A percentile compares a stretch with the other conserved stretches of the same genome.
Evolutionary conservation across 208 protist species (phyloP).

Genomic region (Acanthamoeba rhysodes): DNA sequence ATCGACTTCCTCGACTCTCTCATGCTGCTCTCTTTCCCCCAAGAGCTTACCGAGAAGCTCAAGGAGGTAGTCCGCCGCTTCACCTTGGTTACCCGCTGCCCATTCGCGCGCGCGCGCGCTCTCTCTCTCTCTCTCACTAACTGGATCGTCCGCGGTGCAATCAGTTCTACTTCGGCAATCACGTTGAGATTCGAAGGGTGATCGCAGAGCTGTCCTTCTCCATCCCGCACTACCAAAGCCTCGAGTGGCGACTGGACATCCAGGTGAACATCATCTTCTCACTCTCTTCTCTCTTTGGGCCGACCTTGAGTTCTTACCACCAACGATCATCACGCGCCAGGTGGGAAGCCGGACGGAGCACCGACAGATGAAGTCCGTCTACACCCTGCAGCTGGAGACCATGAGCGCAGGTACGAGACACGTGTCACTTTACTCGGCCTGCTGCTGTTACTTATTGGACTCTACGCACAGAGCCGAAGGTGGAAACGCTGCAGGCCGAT

Average conservation of each 20-base stretch:
- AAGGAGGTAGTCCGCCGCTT: conserved; percentile 57
- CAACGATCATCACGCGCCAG: not conserved
- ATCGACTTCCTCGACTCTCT: conserved; percentile 69
- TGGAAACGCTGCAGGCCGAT: conserved; percentile 63
- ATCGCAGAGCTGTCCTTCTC: conserved; percentile 71
- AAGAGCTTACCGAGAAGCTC: conserved; percentile 54
- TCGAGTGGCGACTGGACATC: conserved; percentile 72
- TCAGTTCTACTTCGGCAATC: conserved; percentile 61
- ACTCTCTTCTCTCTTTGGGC: not conserved
- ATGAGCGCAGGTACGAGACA: not conserved
- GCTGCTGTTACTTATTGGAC: not conserved
- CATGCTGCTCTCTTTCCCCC: conserved; percentile 63
- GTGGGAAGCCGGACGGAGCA: conserved; percentile 65
- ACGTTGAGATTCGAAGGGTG: conserved; percentile 60
- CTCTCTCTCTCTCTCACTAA: not conserved
- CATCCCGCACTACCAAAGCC: conserved; percentile 62
- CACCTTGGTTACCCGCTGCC: not conserved
- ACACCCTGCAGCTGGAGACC: conserved; percentile 57
- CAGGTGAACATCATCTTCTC: conserved; percentile 3
- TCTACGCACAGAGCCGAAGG: conserved; percentile 14
- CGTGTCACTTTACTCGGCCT: not conserved
- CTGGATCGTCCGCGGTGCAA: not conserved
- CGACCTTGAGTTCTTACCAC: not conserved
- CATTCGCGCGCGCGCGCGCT: too few species aligned
- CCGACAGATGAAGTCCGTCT: conserved; percentile 62